Evolutionary conservation across 805 yeast species (phyloP).

Genomic region (Sporopachydermia quercuum): DNA sequence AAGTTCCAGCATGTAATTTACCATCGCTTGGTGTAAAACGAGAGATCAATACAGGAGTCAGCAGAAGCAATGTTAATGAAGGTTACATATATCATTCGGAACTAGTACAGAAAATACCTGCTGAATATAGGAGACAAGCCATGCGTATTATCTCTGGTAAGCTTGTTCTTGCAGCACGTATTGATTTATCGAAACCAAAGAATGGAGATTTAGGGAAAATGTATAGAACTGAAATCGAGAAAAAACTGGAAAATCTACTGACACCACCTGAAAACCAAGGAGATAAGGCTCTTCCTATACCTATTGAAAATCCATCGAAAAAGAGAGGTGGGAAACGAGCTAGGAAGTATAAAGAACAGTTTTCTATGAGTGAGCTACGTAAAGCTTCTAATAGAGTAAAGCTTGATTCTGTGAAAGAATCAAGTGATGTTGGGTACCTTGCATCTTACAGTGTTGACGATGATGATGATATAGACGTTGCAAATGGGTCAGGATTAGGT

Average conservation of each 20-base stretch:
- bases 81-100: slow-evolving; percentile 57
- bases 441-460: slow-evolving; percentile 32
- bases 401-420: slow-evolving; percentile 63
- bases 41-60: slow-evolving; percentile 23
- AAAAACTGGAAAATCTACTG: slow-evolving; percentile 53
- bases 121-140: slow-evolving; percentile 48
- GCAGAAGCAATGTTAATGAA: slow-evolving; percentile 31
- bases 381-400: slow-evolving; percentile 74
- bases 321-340: slow-evolving; percentile 77
- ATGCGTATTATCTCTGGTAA: slow-evolving; percentile 71
- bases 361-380: slow-evolving; percentile 65
- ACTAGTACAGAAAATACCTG: slow-evolving; percentile 42
- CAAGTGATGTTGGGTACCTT: slow-evolving; percentile 34
- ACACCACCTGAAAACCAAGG: slow-evolving; percentile 60
- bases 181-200: slow-evolving; percentile 40
- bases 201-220: slow-evolving; percentile 42
- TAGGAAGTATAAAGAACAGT: slow-evolving; percentile 68
- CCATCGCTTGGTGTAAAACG: slow-evolving; percentile 58
- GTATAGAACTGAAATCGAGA: slow-evolving; percentile 44
- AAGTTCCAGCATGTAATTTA: slow-evolving; percentile 70
- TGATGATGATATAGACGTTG: slow-evolving; percentile 74
- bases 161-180: slow-evolving; percentile 65
- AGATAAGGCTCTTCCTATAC: slow-evolving; percentile 56
- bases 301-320: slow-evolving; percentile 61
- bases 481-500: slow-evolving; percentile 18